phyloP scores from a whole-genome alignment of 176 grass and related monocot genomes.

The Areca catechu region DNA sequence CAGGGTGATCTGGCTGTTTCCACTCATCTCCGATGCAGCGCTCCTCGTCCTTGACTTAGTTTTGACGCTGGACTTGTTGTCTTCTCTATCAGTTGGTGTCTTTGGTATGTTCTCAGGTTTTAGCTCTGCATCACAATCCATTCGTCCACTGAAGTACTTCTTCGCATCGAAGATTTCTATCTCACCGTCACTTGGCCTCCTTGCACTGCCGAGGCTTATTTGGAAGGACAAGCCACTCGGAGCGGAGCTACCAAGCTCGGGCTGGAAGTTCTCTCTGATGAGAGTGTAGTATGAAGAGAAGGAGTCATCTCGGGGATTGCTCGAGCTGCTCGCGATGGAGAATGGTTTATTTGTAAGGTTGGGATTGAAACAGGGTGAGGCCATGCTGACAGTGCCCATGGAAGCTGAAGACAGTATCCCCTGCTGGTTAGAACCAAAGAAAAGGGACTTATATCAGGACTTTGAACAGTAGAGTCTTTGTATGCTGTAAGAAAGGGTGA shows the following conservation, averaged over 20 bases:
- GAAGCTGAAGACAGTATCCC: no score
- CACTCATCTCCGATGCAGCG: not conserved
- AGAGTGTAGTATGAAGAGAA: constrained; percentile 1
- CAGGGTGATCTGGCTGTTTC: constrained; percentile 7
- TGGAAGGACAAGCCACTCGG: not conserved
- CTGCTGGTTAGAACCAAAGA: no score
- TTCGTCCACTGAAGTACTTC: constrained; percentile 13
- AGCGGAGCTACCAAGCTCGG: not conserved
- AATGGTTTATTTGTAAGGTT: not conserved
- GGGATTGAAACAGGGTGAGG: not conserved
- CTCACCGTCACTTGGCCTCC: not conserved
- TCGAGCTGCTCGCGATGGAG: not conserved
- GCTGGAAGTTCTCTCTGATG: not conserved
- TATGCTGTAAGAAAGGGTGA: no score
- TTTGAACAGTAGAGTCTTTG: no score
- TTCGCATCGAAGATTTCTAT: constrained; percentile 15
- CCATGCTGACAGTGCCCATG: not conserved
- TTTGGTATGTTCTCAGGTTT: not conserved
- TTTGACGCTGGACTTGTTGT: not conserved
- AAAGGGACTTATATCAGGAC: no score
- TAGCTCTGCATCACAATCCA: not conserved
- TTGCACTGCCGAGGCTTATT: not conserved
- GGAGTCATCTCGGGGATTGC: constrained; percentile 5
- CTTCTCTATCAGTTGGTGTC: not conserved
- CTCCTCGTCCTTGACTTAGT: not conserved